Evolutionary conservation across 2,329 filamentous ascomycete species (phyloP).

Genomic region (Calonectria pauciramosa): DNA sequence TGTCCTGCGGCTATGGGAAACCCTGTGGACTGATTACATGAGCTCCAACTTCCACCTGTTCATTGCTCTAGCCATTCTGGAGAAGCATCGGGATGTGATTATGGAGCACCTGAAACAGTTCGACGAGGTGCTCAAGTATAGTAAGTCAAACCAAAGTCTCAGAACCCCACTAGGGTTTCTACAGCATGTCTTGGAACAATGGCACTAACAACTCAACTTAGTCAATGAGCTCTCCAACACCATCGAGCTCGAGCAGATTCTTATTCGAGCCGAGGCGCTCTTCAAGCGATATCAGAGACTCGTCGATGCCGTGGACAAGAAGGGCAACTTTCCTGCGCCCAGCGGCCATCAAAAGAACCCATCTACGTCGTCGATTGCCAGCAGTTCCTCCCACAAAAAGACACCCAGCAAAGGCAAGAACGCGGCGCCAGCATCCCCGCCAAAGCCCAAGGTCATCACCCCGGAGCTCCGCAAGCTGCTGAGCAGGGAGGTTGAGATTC

Average conservation of each 20-base stretch:
- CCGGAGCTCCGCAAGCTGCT: constrained; percentile 69
- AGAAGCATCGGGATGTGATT: constrained; percentile 96
- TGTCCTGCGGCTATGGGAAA: constrained; percentile 90
- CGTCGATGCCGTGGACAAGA: constrained; percentile 93
- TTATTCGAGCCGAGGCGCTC: constrained; percentile 89
- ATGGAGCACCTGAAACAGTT: constrained; percentile 95
- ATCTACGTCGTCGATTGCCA: constrained; percentile 32
- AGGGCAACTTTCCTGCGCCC: constrained; percentile 81
- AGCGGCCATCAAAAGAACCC: constrained; percentile 40
- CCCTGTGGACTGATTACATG: constrained; percentile 92
- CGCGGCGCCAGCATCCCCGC: constrained; percentile 48
- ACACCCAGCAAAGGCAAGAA: constrained; percentile 52
- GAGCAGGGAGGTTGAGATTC: constrained; percentile 61
- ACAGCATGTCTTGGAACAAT: background rate
- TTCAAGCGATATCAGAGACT: constrained; percentile 90
- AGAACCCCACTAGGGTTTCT: background rate
- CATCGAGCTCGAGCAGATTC: constrained; percentile 89
- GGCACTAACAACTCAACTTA: constrained; percentile 52
- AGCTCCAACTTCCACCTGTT: constrained; percentile 95
- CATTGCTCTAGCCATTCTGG: constrained; percentile 91
- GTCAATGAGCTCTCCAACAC: constrained; percentile 96
- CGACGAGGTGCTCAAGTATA: constrained; percentile 97
- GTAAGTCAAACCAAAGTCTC: constrained; percentile 63
- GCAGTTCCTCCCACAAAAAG: constrained; percentile 29
- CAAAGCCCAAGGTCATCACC: constrained; percentile 64